Evolutionary conservation across 495 filamentous ascomycete species (phyloP).

Genomic region (Apiosordaria backusii): DNA sequence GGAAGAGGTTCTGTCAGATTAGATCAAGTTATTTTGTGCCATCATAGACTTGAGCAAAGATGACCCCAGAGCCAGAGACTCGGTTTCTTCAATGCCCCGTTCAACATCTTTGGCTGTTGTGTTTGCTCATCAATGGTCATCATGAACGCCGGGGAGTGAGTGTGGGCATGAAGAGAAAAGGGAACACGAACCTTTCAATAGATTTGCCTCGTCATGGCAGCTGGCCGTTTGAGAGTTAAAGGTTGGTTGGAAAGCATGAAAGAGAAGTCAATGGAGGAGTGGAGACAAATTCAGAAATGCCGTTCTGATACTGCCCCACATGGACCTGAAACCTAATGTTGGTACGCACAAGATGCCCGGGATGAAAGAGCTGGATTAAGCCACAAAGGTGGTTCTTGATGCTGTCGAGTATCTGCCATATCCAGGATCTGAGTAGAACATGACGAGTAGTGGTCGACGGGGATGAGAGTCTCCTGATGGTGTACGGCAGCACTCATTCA

Average conservation of each 20-base stretch:
- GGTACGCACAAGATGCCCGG: not conserved
- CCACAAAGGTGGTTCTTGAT: not conserved
- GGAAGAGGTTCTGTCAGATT: constrained; percentile 42
- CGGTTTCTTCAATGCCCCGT: constrained; percentile 43
- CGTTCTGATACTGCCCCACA: not conserved
- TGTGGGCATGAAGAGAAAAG: not conserved
- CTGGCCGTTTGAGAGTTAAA: not conserved
- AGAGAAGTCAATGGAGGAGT: not conserved
- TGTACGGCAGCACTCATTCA: not conserved
- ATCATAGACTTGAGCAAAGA: constrained; percentile 47
- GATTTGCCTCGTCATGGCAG: not conserved
- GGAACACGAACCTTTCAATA: not conserved
- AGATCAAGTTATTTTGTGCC: constrained; percentile 51
- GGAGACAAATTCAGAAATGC: not conserved
- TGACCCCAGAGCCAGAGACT: constrained; percentile 44
- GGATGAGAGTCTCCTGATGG: too few relatives aligned
- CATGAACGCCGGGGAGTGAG: constrained; percentile 27
- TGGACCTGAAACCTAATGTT: not conserved
- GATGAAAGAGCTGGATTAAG: not conserved
- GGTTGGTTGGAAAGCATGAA: not conserved
- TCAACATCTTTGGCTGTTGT: constrained; percentile 39
- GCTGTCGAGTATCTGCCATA: not conserved
- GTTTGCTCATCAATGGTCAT: constrained; percentile 44
- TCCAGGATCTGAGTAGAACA: too few relatives aligned
- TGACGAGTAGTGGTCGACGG: too few relatives aligned